Evolutionary conservation across 1,284 basidiomycete genomes (phyloP), one percentile per base, ranked within the genome.

Genomic region (Omphalotus olearius): DNA sequence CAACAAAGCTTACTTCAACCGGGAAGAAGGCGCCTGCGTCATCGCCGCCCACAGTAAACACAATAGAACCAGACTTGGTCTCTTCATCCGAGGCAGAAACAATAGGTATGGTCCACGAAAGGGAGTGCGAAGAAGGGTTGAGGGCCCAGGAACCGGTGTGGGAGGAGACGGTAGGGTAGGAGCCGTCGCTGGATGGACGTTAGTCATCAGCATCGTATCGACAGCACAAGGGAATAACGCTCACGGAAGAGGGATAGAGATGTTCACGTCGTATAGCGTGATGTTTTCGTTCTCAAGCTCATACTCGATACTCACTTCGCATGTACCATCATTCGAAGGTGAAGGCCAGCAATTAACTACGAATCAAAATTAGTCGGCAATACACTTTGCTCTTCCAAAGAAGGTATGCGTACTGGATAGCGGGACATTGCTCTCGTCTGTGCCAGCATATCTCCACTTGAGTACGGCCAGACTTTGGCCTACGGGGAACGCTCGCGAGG

Each of bases 291-390:
- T 88, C 66, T 96, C 93, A 44, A 98, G 86, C 67, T 98, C 94
- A 67, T 97, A 99, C 69, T 98, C 96, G 61, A 98, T 91, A 66
- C 90, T 96, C 52, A 98, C 92, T 59, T 97, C 93, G 60, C 87
- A 91, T 1, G 85, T 87, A 23, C 93, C 93, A 60, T 93, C 87
- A 60, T 92, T 93, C 45, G 89, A 87, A 1, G 91, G 87, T 26
- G 92, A 89, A 4, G 95, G 95, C 96, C 96, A 98, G 69, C 91
- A 95, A 63, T 93, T 98, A 68, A 98, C 93, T 91, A 55, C 4
- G 42, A 7, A 23, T 16, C 39, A 25, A 23, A 17, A 14, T 28
- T 18, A 36, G 23, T 23, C 23, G 23, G 3, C 23, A 41, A 43
- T 36, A 47, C 28, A 13, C 30, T 13, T 33, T 33, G 11, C 37